Base-by-base conservation (phyloP, 352 stramenopile genomes). In the Globisporangium heterothallicum region DNA sequence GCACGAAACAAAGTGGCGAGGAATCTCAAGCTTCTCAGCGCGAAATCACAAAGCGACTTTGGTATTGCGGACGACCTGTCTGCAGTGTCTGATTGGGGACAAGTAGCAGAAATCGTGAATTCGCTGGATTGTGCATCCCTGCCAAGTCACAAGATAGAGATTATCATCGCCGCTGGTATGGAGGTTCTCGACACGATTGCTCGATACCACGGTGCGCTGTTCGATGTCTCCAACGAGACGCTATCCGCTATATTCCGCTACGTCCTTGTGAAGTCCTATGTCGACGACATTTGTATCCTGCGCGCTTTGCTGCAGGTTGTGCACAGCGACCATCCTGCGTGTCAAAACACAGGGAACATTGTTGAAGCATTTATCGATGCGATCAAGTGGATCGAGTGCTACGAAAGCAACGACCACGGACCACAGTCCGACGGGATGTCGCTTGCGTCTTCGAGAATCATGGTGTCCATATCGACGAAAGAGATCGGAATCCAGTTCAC, bases 401-500 rank as follows among this genome's bases (percentile, higher is more conserved):
- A 78, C 42, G 65, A 91, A 42, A 57, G 49, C 13, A 53, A 52
- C 4, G 67, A 73, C 9, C 61, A 68, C 42, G 63, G 56, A 13
- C 68, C 62, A 19, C 63, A 66, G 29, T 73, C 74, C 32, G 58
- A 86, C 42, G 60, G 62, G 6, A 66, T 80, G 44, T 70, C 69
- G 0, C 27, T 90, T 0, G 66, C 76, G 12, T 72, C 76, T 2
- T 75, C 84, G 42, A 73, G 79, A 10, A 62, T 88, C 5, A 77
- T 69, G 1, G 78, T 94, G 29, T 86, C 74, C 6, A 90, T 94
- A 42, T 92, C 84, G 4, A 94, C 84, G 16, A 73, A 81, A 32
- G 78, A 92, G 44, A 61, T 93, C 43, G 84, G 84, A 9, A 88
- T 94, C 52, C 82, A 93, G 27, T 87, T 94, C 35, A 87, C 71